Conservation (phyloP, 2,329 filamentous ascomycete species). For the Monosporascus ibericus region DNA sequence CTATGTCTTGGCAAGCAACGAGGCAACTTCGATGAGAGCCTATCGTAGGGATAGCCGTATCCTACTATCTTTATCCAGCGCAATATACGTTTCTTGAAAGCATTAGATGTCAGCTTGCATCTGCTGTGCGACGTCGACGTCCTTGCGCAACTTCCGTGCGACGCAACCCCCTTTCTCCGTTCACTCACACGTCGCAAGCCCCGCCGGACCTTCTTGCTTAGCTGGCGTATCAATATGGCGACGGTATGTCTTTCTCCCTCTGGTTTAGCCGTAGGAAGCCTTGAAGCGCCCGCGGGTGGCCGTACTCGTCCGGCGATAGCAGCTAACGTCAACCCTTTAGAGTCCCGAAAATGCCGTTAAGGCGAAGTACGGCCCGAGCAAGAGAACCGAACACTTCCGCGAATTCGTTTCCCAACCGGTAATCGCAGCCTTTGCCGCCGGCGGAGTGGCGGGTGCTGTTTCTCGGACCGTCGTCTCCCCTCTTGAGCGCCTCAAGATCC, state of each 20-base stretch:
- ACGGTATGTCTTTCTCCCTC: constrained; percentile 25
- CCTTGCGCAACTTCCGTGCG: constrained; percentile 4
- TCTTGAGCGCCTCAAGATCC: constrained; percentile 90
- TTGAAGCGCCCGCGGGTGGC: not conserved
- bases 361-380: constrained; percentile 23
- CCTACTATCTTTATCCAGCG: not conserved
- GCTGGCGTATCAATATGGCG: constrained; percentile 27
- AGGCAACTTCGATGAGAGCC: not conserved
- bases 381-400: constrained; percentile 29
- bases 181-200: constrained; percentile 6
- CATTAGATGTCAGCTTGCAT: constrained; percentile 9
- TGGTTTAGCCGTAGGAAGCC: not conserved
- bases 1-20: not conserved
- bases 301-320: constrained; percentile 1
- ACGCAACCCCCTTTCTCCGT: constrained; percentile 5
- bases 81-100: not conserved
- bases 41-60: not conserved
- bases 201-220: constrained; percentile 1
- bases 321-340: constrained; percentile 13
- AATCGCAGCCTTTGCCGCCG: constrained; percentile 85
- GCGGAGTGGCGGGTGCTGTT: constrained; percentile 92
- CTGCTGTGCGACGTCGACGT: not conserved
- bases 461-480: constrained; percentile 96
- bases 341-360: constrained; percentile 21
- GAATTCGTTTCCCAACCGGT: constrained; percentile 71